A percentile compares a stretch with the other conserved stretches of the same genome.
Conservation (phyloP, 345 rosid genomes). For the Syzygium aromaticum region DNA sequence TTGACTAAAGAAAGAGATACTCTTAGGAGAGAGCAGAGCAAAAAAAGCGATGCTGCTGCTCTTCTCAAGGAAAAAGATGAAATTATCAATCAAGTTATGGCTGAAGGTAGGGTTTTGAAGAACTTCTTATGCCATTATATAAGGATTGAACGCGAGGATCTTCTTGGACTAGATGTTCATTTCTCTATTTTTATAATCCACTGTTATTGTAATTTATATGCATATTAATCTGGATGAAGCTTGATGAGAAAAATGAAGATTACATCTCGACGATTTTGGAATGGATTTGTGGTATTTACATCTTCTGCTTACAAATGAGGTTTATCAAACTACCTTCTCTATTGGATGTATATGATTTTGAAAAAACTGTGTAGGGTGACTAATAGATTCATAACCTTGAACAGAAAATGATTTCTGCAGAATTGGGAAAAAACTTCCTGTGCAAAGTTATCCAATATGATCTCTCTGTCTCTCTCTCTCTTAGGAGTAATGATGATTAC, state of each 20-base stretch:
- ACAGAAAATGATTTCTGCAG: background rate
- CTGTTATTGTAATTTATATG: background rate
- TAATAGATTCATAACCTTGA: background rate
- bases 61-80: conserved; percentile 99
- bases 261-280: background rate
- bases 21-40: conserved; percentile 92
- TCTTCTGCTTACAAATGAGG: background rate
- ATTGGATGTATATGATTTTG: background rate
- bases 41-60: conserved; percentile 92
- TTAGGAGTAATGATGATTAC: background rate
- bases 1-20: conserved; percentile 98
- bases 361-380: background rate
- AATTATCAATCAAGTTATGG: conserved; percentile 96
- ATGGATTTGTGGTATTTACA: background rate
- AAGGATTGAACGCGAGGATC: background rate
- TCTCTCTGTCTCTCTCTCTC: background rate
- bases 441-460: background rate
- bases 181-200: background rate
- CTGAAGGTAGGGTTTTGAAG: conserved; percentile 71
- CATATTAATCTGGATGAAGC: background rate
- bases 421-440: background rate
- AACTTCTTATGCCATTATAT: background rate
- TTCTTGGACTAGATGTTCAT: background rate
- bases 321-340: background rate
- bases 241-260: background rate